These are phyloP conservation scores for Penicillium paradoxum DNA, from an alignment of 495 filamentous ascomycete genomes.

Conservation along the genomic window DNA sequence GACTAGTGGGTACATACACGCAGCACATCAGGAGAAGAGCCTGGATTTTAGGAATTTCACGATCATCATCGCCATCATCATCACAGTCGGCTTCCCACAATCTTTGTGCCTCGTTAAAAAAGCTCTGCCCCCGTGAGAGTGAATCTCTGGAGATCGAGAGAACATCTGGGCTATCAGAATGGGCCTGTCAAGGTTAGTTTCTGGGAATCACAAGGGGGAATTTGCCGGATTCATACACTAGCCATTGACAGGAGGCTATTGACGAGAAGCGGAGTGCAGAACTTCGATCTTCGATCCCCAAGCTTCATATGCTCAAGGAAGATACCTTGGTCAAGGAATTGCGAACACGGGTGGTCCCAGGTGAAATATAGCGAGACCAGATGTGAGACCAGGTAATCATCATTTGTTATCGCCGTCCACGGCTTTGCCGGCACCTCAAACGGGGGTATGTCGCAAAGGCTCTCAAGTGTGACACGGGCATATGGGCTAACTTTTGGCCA, in stretches of 20 bases:
- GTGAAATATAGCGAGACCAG: conserved; percentile 45
- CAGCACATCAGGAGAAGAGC: conserved; percentile 33
- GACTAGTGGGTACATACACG: conserved; percentile 25
- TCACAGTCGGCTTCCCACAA: conserved; percentile 34
- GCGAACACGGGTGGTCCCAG: conserved; percentile 39
- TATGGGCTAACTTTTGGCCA: conserved; percentile 12
- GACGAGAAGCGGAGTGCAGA: conserved; percentile 36
- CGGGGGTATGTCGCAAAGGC: conserved; percentile 34
- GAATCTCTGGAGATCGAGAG: conserved; percentile 21
- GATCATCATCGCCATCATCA: conserved; percentile 32
- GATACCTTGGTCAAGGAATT: conserved; percentile 31
- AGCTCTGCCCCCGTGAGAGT: conserved; percentile 29
- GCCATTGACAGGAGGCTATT: conserved; percentile 40
- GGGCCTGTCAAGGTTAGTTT: conserved; percentile 18
- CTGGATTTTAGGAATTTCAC: conserved; percentile 33
- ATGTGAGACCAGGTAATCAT: conserved; percentile 43
- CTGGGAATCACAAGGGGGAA: not conserved
- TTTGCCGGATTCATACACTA: conserved; percentile 27
- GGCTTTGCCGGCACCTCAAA: conserved; percentile 33
- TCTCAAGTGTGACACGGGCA: conserved; percentile 33
- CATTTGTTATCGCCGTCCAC: conserved; percentile 46
- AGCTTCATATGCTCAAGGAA: conserved; percentile 32
- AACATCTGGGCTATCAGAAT: conserved; percentile 50
- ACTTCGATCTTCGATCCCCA: conserved; percentile 21
- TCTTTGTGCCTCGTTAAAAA: conserved; percentile 33